These are phyloP conservation scores for Dactylonectria macrodidyma DNA, from an alignment of 2,329 filamentous ascomycete species.

Conservation along the genomic window DNA sequence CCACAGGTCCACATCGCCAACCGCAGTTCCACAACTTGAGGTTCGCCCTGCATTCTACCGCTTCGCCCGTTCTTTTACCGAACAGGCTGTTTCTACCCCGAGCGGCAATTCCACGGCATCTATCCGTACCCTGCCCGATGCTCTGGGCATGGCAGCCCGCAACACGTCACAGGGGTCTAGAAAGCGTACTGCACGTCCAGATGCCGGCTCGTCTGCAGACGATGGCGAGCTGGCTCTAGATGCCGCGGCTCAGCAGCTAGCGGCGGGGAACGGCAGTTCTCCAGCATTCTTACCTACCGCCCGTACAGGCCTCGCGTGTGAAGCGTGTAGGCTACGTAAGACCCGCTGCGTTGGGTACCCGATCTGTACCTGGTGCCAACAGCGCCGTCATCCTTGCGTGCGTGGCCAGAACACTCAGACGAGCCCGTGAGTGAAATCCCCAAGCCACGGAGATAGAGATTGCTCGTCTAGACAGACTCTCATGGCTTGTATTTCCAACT, in stretches of 20 bases:
- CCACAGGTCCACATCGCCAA: too few species aligned
- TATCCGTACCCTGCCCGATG: not conserved
- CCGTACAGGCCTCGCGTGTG: not conserved
- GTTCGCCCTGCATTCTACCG: not conserved
- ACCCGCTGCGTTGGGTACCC: slow-evolving; percentile 12
- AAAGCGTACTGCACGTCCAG: not conserved
- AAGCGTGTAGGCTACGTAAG: not conserved
- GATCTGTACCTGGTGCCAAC: slow-evolving; percentile 4
- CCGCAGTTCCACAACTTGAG: too few species aligned
- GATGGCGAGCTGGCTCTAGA: not conserved
- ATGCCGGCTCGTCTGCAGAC: not conserved
- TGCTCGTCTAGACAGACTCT: too few species aligned
- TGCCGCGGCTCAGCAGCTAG: too few species aligned
- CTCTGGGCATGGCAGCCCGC: not conserved
- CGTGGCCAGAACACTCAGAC: slow-evolving; percentile 3
- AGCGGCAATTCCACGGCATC: not conserved
- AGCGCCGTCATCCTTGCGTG: not conserved
- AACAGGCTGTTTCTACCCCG: not conserved
- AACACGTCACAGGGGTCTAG: not conserved
- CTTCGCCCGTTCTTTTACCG: not conserved
- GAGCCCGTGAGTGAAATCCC: not conserved
- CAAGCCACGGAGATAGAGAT: not conserved
- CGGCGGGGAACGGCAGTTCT: too few species aligned
- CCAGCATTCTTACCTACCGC: too few species aligned
- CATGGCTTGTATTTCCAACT: not conserved